Conservation (phyloP, 116 monocot species). For the Trichopus zeylanicus region DNA sequence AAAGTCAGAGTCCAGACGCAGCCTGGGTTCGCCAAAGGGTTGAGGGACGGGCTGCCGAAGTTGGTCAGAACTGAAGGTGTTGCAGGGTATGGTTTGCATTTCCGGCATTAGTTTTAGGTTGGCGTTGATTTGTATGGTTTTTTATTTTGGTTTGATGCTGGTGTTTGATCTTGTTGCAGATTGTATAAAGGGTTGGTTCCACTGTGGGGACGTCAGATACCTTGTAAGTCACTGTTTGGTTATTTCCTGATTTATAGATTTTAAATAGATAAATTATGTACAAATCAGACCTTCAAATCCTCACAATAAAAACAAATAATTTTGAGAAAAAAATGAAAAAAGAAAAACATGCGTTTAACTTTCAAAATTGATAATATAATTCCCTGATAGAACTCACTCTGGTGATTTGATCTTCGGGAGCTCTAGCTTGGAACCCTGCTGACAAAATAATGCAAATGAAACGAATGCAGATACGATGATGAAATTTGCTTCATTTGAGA, state of each 20-base stretch:
- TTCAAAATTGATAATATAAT: neutral
- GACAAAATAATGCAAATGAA: neutral
- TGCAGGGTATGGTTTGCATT: conserved; percentile 16
- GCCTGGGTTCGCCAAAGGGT: conserved; percentile 62
- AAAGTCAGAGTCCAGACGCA: conserved; percentile 72
- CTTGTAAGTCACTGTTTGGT: conserved; percentile 30
- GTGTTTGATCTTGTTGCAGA: conserved; percentile 21
- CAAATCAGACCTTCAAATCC: too few species aligned
- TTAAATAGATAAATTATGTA: too few species aligned
- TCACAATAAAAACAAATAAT: too few species aligned
- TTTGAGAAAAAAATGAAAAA: neutral
- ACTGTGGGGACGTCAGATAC: conserved; percentile 71
- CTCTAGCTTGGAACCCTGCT: too few species aligned
- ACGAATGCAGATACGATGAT: conserved; percentile 56
- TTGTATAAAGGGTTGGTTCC: conserved; percentile 65
- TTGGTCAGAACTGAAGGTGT: conserved; percentile 38
- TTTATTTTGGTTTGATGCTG: neutral
- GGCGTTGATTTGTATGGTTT: neutral
- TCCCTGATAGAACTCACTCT: neutral
- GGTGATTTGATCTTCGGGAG: too few species aligned
- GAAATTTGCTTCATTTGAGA: conserved; percentile 61
- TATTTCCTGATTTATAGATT: neutral
- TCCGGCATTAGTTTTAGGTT: neutral
- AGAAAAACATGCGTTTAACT: too few species aligned
- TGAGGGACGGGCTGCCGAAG: conserved; percentile 48